Base-by-base conservation (phyloP, 1,284 basidiomycete genomes). In the Cutaneotrichosporon daszewskae region DNA sequence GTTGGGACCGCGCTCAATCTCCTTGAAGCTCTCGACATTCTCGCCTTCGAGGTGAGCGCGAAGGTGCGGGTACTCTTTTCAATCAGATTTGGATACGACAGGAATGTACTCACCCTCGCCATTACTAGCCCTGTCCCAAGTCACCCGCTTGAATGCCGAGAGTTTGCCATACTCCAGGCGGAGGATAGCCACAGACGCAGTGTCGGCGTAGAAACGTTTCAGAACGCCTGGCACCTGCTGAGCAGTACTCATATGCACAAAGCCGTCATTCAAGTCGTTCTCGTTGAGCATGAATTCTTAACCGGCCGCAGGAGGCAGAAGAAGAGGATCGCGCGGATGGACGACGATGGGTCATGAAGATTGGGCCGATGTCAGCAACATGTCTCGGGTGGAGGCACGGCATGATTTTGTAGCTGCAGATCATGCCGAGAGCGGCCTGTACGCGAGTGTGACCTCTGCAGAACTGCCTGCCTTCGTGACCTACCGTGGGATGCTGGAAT, bases 221-320 rank as follows among this genome's bases (percentile, higher is more conserved):
- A 81, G 63, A 9, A 80, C 81, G 32, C 69, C 69, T 1, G 75
- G 74, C 10, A 81, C 64, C 61, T 83, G 81, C n/a, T 56, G 32
- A 2, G 78, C 74, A 12, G 77, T 78, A 6, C 80, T 82, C 25
- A 83, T 71, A 62, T 83, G 81, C 37, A 83, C 75, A 68, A 80
- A 81, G 16, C 79, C 78, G 41, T 69, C 68, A 27, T 67, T 51
- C 13, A 50, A 48, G 47, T 69, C 66, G 14, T 62, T 49, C 22
- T 59, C 54, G 17, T 52, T 55, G 18, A 67, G 55, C 53, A 57
- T 56, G 53, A 69, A 62, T 20, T 51, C 44, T n/a, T n/a, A n/a
- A n/a, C n/a, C n/a, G n/a, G n/a, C n/a, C n/a, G n/a, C n/a, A n/a
- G n/a, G n/a, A n/a, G n/a, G n/a, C n/a, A n/a, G n/a, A n/a, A n/a